phyloP scores from a whole-genome alignment of 345 rosid genomes.

The Clausena lansium region DNA sequence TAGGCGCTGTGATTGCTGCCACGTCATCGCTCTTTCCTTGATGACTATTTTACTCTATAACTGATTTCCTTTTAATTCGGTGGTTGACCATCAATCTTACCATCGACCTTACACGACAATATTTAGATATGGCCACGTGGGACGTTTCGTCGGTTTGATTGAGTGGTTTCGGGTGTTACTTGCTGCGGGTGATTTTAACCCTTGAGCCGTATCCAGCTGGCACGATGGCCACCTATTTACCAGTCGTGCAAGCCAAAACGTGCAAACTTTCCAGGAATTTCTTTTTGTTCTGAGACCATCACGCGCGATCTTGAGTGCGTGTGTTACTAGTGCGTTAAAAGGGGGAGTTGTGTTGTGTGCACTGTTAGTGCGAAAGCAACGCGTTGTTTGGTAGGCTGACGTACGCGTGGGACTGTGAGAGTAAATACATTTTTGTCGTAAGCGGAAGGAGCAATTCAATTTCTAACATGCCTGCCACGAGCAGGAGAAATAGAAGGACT shows the following conservation, averaged over 20 bases:
- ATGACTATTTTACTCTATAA: neutral
- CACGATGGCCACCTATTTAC: constrained; percentile 1
- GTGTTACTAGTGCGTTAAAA: neutral
- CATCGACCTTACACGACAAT: neutral
- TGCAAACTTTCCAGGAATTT: neutral
- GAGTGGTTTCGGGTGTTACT: neutral
- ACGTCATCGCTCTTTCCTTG: neutral
- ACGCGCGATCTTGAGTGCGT: neutral
- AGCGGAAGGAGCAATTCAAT: too few relatives aligned
- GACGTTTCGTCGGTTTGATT: too few relatives aligned
- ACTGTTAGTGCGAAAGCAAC: neutral
- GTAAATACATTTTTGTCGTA: neutral
- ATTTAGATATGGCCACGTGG: neutral
- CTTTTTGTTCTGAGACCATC: neutral
- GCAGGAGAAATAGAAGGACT: neutral
- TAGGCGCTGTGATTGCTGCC: neutral
- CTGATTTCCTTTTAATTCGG: too few relatives aligned
- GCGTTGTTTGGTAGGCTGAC: neutral
- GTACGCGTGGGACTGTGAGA: neutral
- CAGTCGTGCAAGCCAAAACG: constrained; percentile 14
- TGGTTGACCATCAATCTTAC: neutral
- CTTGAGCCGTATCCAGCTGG: constrained; percentile 12
- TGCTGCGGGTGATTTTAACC: neutral
- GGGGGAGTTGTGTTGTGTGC: neutral
- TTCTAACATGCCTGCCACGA: neutral